Conservation (phyloP, 768 basidiomycete genomes). For the Gloeopeniophorella convolvens region DNA sequence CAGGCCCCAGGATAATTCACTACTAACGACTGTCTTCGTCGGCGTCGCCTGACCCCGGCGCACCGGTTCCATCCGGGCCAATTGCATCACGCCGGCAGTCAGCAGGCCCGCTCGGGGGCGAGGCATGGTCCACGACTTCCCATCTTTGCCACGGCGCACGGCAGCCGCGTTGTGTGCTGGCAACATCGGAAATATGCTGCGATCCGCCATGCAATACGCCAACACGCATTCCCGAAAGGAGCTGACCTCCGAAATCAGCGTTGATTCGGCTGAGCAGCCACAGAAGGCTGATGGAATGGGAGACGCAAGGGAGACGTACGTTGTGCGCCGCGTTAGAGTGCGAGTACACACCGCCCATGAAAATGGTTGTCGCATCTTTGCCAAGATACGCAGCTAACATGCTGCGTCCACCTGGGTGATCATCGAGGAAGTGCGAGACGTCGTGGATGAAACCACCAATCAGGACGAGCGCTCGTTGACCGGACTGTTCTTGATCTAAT, state of each 20-base stretch:
- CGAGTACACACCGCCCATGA: slow-evolving; percentile 79
- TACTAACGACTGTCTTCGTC: no score
- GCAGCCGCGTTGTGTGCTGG: no score
- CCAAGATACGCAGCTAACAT: slow-evolving; percentile 57
- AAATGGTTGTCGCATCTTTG: slow-evolving; percentile 78
- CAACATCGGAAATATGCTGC: slow-evolving; percentile 37
- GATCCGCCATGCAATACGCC: slow-evolving; percentile 61
- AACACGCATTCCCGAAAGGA: slow-evolving; percentile 74
- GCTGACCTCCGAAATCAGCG: slow-evolving; percentile 26
- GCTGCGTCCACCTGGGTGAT: slow-evolving; percentile 72
- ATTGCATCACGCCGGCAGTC: no score
- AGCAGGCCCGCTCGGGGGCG: no score
- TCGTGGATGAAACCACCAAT: slow-evolving; percentile 88
- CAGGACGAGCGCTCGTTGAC: slow-evolving; percentile 58
- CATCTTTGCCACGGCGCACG: not conserved
- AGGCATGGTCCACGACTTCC: slow-evolving; percentile 6
- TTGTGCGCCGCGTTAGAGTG: slow-evolving; percentile 84
- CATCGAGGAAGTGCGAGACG: slow-evolving; percentile 59
- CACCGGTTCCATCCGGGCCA: no score
- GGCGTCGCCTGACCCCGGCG: no score
- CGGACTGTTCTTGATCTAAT: slow-evolving; percentile 61
- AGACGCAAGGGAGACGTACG: slow-evolving; percentile 29
- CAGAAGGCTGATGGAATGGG: not conserved
- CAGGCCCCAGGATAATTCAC: no score
- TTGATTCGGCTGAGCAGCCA: no score